These are phyloP conservation scores for Meyerozyma smithsonii DNA, from an alignment of 1,139 yeast genomes.

Conservation along the genomic window DNA sequence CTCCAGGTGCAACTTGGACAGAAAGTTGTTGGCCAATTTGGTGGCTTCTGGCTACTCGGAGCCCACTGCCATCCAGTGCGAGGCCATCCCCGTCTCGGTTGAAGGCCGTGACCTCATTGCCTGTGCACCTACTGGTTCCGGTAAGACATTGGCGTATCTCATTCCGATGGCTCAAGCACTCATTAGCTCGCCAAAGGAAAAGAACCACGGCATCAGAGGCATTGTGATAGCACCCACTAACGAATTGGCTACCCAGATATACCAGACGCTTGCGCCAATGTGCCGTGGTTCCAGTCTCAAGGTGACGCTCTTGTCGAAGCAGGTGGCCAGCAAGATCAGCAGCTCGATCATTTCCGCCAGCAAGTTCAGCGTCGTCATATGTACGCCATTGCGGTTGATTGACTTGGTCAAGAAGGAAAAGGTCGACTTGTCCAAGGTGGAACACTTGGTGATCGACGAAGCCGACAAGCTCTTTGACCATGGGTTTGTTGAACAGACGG, in stretches of 20 bases:
- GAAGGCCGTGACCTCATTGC: constrained; percentile 69
- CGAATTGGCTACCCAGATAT: constrained; percentile 84
- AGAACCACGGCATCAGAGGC: constrained; percentile 57
- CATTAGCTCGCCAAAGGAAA: constrained; percentile 21
- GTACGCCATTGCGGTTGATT: constrained; percentile 86
- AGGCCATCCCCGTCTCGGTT: constrained; percentile 68
- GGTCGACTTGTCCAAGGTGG: constrained; percentile 57
- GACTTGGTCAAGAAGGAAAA: constrained; percentile 65
- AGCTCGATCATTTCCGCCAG: constrained; percentile 50
- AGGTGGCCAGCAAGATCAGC: constrained; percentile 65
- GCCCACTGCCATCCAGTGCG: constrained; percentile 92
- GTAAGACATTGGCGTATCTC: constrained; percentile 84
- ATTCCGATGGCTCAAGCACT: constrained; percentile 71
- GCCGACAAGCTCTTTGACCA: constrained; percentile 92
- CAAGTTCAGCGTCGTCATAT: constrained; percentile 74
- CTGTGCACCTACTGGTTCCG: constrained; percentile 94
- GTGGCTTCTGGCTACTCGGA: constrained; percentile 66
- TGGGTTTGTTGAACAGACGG: constrained; percentile 90
- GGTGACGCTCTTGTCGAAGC: constrained; percentile 68
- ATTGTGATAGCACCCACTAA: constrained; percentile 84
- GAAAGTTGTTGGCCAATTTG: constrained; percentile 59
- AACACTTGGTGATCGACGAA: constrained; percentile 83
- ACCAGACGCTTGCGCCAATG: constrained; percentile 59
- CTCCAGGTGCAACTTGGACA: constrained; percentile 61
- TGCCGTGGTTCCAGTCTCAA: constrained; percentile 53